Conservation (phyloP, 345 rosid genomes). For the Camelina neglecta region DNA sequence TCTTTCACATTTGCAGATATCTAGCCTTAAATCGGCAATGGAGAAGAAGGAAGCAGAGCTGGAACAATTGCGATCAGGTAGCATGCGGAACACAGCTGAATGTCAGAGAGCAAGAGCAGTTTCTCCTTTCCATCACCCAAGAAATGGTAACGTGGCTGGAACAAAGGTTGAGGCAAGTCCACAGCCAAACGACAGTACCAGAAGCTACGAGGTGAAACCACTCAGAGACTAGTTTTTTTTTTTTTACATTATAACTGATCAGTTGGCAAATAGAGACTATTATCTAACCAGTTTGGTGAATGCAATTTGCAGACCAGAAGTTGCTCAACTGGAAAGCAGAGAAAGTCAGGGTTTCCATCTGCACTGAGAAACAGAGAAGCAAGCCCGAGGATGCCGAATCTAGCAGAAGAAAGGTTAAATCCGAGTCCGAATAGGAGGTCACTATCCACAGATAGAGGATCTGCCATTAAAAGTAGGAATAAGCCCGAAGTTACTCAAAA, state of each 20-base stretch:
- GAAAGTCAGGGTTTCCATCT: conserved; percentile 76
- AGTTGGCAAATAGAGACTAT: background rate
- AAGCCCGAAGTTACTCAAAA: conserved; percentile 63
- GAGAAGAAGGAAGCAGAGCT: conserved; percentile 90
- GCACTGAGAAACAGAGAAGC: conserved; percentile 67
- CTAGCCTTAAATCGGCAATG: conserved; percentile 70
- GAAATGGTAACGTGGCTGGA: conserved; percentile 50
- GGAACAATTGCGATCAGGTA: conserved; percentile 63
- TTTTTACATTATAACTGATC: background rate
- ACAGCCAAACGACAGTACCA: conserved; percentile 54
- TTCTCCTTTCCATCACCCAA: conserved; percentile 82
- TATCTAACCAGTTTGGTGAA: conserved; percentile 23
- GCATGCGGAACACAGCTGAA: conserved; percentile 53
- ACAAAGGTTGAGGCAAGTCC: conserved; percentile 64
- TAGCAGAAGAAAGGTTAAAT: conserved; percentile 57
- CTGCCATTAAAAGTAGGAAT: conserved; percentile 57
- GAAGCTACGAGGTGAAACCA: conserved; percentile 60
- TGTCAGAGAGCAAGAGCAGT: conserved; percentile 74
- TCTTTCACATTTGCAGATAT: conserved; percentile 54
- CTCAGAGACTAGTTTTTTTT: background rate
- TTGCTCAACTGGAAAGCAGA: conserved; percentile 84
- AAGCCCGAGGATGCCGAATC: conserved; percentile 50
- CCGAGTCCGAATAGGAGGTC: conserved; percentile 80
- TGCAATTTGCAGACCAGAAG: conserved; percentile 69
- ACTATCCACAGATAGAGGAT: conserved; percentile 80